Evolutionary conservation across 345 rosid species (phyloP), one percentile per base, ranked within the genome.

Genomic region (Camelina laxa): DNA sequence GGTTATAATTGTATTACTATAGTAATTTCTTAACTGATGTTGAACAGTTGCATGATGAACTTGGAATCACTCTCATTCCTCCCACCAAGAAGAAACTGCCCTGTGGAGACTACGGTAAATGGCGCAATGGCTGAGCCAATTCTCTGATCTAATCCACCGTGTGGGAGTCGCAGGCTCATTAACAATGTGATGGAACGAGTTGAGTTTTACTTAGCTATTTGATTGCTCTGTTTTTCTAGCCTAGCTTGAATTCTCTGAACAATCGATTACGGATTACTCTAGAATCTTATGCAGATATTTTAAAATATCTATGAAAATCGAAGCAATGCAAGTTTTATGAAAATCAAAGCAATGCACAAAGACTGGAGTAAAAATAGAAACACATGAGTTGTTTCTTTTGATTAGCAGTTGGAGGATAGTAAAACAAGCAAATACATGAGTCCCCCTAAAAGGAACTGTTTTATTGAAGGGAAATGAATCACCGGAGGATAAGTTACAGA

Each of bases 41-140:
- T 4, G 27, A 24, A 24, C 27, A 24, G 27, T 24, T 3, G 4
- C 27, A 0, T 24, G 27, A 24, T 24, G 4, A 24, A 24, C 27
- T 24, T 24, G 27, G 27, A 24, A 24, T 24, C 4, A 24, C 0
- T 24, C 24, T 22, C 24, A 22, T 22, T 76, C 97, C 96, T 7
- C 96, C 97, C 1, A 86, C 92, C 57, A 64, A 87, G 21, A 90
- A 91, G 80, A 86, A 84, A 82, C 82, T 24, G 27, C 4, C 27
- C 27, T 24, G 27, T 3, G 4, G 27, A 24, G 27, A 24, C 4
- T 24, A n/a, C n/a, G n/a, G n/a, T n/a, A n/a, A 90, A 87, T 33
- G 97, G 97, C 19, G 93, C 96, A 41, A 92, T 95, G 97, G 96
- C 93, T 8, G 96, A 95, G 83, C 90, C 96, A n/a, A n/a, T 60